Evolutionary conservation across 768 basidiomycete genomes (phyloP).

Genomic region (Suillus hirtellus): DNA sequence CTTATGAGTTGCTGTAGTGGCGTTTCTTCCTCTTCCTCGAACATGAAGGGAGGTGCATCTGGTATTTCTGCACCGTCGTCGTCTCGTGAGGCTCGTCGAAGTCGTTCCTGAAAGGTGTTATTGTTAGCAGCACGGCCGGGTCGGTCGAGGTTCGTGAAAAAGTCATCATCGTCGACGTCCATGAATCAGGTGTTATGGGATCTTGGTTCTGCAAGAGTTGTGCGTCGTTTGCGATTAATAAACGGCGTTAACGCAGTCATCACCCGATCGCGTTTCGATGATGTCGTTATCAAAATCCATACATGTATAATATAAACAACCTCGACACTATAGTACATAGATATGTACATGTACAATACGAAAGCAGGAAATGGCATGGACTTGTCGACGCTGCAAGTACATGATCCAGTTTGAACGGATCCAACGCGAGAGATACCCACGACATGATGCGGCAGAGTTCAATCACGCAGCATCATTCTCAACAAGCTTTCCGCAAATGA

Average conservation of each 20-base stretch:
- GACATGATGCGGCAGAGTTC: neutral
- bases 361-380: neutral
- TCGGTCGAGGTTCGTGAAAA: constrained; percentile 29
- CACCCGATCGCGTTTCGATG: constrained; percentile 11
- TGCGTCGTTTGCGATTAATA: neutral
- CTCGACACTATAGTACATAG: neutral
- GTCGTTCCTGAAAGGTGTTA: constrained; percentile 36
- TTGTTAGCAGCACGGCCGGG: neutral
- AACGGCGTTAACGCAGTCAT: constrained; percentile 1
- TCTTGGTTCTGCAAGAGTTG: constrained; percentile 3
- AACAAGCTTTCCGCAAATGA: constrained; percentile 84
- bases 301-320: neutral
- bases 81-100: constrained; percentile 34
- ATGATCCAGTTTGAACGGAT: neutral
- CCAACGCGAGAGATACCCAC: neutral
- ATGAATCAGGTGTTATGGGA: constrained; percentile 11
- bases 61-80: constrained; percentile 36
- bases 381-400: neutral
- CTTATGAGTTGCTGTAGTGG: constrained; percentile 70
- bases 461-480: constrained; percentile 61
- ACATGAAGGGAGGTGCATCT: constrained; percentile 25
- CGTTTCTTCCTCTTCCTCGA: constrained; percentile 48
- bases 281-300: neutral
- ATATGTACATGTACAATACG: neutral
- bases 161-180: constrained; percentile 29